phyloP scores from a whole-genome alignment of 495 filamentous ascomycete species.

The Glutinoglossum americanum region DNA sequence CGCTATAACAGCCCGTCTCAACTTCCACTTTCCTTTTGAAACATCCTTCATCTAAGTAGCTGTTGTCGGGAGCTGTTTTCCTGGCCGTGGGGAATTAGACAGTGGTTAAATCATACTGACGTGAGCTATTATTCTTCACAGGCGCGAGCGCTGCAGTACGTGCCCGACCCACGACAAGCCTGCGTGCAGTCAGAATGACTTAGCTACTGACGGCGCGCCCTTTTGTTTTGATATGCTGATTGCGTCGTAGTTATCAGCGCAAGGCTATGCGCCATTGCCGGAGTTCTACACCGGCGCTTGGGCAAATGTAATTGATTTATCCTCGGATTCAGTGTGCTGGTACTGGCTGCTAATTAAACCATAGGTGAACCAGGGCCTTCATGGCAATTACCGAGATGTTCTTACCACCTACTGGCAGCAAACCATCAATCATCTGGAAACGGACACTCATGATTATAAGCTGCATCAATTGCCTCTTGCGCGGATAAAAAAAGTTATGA shows the following conservation, averaged over 20 bases:
- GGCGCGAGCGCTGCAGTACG: slow-evolving; percentile 67
- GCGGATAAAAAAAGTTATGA: slow-evolving; percentile 99
- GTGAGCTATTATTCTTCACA: slow-evolving; percentile 16
- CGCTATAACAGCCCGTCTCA: not conserved
- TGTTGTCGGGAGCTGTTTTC: not conserved
- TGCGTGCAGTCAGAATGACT: not conserved
- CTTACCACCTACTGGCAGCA: slow-evolving; percentile 98
- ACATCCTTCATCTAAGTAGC: not conserved
- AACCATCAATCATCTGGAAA: slow-evolving; percentile 83
- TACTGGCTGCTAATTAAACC: not conserved
- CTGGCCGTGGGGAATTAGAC: not conserved
- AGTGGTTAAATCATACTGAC: slow-evolving; percentile 10
- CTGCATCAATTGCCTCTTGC: slow-evolving; percentile 87
- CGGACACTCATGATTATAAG: slow-evolving; percentile 93
- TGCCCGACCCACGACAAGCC: slow-evolving; percentile 5
- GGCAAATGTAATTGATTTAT: slow-evolving; percentile 50
- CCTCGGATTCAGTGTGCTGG: not conserved
- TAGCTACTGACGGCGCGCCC: not conserved
- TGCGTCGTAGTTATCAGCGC: slow-evolving; percentile 34
- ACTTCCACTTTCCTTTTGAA: not conserved
- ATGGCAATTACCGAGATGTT: slow-evolving; percentile 85
- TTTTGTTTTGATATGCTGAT: slow-evolving; percentile 8
- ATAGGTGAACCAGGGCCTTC: slow-evolving; percentile 86
- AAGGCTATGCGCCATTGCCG: slow-evolving; percentile 61
- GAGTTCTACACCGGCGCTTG: slow-evolving; percentile 85